Percentiles rank a stretch among this genome's conserved stretches.
Conservation (phyloP, 2,329 filamentous ascomycete species). For the Cordyceps pruinosa region DNA sequence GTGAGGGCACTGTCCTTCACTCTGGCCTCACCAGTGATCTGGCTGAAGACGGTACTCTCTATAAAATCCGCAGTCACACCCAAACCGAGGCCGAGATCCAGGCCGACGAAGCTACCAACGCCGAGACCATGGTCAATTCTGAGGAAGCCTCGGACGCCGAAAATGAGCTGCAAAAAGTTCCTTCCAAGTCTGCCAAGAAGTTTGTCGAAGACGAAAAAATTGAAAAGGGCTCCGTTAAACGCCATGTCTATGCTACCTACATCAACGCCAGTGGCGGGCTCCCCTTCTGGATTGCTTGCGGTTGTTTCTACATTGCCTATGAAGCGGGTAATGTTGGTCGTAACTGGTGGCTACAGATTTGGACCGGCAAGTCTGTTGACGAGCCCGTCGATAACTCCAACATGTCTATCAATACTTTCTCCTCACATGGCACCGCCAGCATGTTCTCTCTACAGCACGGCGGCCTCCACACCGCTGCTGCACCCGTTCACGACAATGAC, state of each 20-base stretch:
- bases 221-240: constrained; percentile 63
- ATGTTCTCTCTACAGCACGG: constrained; percentile 41
- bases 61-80: constrained; percentile 52
- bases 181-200: constrained; percentile 53
- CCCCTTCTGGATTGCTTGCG: constrained; percentile 50
- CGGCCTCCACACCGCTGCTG: constrained; percentile 32
- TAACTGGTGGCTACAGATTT: constrained; percentile 59
- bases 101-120: constrained; percentile 39
- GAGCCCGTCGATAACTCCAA: constrained; percentile 1
- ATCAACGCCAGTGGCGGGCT: constrained; percentile 58
- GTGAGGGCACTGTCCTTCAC: constrained; percentile 58
- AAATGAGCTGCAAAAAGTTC: constrained; percentile 40
- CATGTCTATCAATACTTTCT: constrained; percentile 20
- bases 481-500: constrained; percentile 23
- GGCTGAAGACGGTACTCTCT: constrained; percentile 47
- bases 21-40: constrained; percentile 61
- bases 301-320: constrained; percentile 47
- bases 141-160: constrained; percentile 39
- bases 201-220: constrained; percentile 72
- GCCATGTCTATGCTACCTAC: constrained; percentile 61
- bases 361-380: constrained; percentile 42
- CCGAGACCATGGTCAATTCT: constrained; percentile 47
- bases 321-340: constrained; percentile 50
- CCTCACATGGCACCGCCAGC: constrained; percentile 34
- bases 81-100: constrained; percentile 37